Base-by-base conservation (phyloP, 108 stramenopile species). In the Fragilaria crotonensis region DNA sequence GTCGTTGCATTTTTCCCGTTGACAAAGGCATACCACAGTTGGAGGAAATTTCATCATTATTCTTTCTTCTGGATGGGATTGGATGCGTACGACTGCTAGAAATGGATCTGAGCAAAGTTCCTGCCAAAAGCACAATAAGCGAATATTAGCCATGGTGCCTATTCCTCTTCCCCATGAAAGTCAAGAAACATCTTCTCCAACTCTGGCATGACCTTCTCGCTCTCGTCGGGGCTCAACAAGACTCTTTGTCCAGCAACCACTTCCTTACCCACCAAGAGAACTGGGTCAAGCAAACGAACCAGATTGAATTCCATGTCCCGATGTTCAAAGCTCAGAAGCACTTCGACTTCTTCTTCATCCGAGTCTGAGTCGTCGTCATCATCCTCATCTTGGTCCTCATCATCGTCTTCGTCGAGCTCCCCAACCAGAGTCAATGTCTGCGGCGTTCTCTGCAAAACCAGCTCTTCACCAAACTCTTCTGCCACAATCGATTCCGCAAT, bases 381-480 rank as follows among this genome's bases (percentile, higher is more conserved):
- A 21, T 78, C 73, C 0, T 86, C 84, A 32, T 78, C 76, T 23
- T 79, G 83, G 2, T 75, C 80, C 2, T 78, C 79, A n/a, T 77
- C 70, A 41, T 77, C 73, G 2, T 69, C 68, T 5, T 83, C 81
- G 21, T 84, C 82, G 26, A 84, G 29, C 64, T 85, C 85, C 29
- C 92, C 92, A 9, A 87, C 82, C 51, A 90, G 62, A 5, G 92
- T 94, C 70, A 94, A 70, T 23, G 85, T 87, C 59, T 89, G 87
- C 22, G 87, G 84, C 25, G 92, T 88, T 41, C 87, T 72, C 63
- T 88, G 80, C 53, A 94, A 62, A 0, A 59, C 68, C 25, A 90
- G 60, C 56, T 90, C 89, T 61, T 90, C 92, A n/a, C 85, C 89
- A 71, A 88, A 94, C 66, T 90, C 89, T 66, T 90, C 92, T 48